Evolutionary conservation across 2,329 filamentous ascomycete species (phyloP).

Genomic region (Plectosphaerella cucumerina): DNA sequence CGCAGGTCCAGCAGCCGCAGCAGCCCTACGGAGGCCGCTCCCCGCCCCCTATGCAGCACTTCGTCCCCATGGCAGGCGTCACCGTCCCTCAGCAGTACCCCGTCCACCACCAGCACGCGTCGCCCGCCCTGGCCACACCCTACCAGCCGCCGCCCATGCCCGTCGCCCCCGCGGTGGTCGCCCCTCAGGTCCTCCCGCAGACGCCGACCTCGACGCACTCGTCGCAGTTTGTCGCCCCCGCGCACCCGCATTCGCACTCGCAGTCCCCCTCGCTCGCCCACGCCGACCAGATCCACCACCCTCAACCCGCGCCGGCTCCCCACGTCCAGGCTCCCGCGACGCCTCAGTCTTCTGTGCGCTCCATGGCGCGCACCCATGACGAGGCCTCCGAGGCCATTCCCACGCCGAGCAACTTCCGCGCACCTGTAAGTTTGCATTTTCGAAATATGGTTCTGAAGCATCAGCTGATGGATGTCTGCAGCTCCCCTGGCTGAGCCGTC

Average conservation of each 20-base stretch:
- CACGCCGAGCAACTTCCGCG: conserved; percentile 28
- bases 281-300: neutral
- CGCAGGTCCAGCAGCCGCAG: conserved; percentile 44
- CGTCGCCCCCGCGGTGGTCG: conserved; percentile 18
- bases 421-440: conserved; percentile 42
- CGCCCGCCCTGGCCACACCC: conserved; percentile 51
- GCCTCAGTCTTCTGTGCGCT: neutral
- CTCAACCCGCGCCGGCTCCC: neutral
- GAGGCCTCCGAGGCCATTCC: no score
- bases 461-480: conserved; percentile 17
- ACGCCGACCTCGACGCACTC: conserved; percentile 52
- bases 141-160: conserved; percentile 49
- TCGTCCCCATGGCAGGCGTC: conserved; percentile 46
- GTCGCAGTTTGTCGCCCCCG: conserved; percentile 19
- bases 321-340: neutral
- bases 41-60: conserved; percentile 48
- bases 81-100: conserved; percentile 42
- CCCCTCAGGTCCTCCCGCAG: conserved; percentile 33
- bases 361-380: neutral
- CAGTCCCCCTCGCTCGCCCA: neutral
- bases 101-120: conserved; percentile 40
- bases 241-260: no score
- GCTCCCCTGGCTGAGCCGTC: conserved; percentile 55
- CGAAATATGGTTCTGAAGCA: neutral
- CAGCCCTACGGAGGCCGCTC: conserved; percentile 36